These are phyloP conservation scores for Xylaria polymorpha DNA, from an alignment of 2,329 filamentous ascomycete species.

Conservation along the genomic window DNA sequence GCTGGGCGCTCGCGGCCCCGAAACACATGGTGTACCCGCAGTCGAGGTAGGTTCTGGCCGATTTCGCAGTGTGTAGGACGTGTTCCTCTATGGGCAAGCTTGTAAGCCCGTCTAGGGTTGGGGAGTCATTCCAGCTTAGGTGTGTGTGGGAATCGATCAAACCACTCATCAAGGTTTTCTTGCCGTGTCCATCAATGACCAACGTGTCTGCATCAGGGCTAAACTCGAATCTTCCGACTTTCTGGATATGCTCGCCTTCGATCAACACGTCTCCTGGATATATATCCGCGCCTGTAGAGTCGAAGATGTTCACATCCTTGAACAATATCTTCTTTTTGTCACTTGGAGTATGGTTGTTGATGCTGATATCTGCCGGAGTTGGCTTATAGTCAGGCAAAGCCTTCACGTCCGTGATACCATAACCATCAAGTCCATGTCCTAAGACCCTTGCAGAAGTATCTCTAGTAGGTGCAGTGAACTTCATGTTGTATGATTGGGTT, in stretches of 20 bases:
- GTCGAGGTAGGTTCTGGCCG: conserved; percentile 59
- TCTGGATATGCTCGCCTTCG: conserved; percentile 44
- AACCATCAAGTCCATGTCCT: conserved; percentile 26
- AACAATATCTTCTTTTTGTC: conserved; percentile 45
- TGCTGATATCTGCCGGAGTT: conserved; percentile 23
- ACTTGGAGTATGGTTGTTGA: conserved; percentile 13
- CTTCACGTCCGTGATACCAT: conserved; percentile 10
- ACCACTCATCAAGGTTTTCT: conserved; percentile 62
- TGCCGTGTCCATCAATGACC: conserved; percentile 54
- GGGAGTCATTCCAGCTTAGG: conserved; percentile 59
- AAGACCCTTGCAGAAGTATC: background rate
- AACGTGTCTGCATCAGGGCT: conserved; percentile 50
- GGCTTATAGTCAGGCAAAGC: conserved; percentile 21
- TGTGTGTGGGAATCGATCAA: conserved; percentile 62
- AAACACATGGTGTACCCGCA: conserved; percentile 62
- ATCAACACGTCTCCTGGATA: conserved; percentile 50
- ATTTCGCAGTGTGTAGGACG: conserved; percentile 56
- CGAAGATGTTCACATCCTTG: conserved; percentile 49
- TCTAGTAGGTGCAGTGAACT: background rate
- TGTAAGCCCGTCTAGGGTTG: conserved; percentile 54
- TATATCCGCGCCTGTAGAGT: conserved; percentile 48
- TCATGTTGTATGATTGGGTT: background rate
- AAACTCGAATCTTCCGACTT: conserved; percentile 46
- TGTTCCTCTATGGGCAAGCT: conserved; percentile 60
- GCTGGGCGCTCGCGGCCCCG: conserved; percentile 60